These are phyloP conservation scores for Hydnomerulius pinastri DNA, from an alignment of 768 basidiomycete species.

Conservation along the genomic window DNA sequence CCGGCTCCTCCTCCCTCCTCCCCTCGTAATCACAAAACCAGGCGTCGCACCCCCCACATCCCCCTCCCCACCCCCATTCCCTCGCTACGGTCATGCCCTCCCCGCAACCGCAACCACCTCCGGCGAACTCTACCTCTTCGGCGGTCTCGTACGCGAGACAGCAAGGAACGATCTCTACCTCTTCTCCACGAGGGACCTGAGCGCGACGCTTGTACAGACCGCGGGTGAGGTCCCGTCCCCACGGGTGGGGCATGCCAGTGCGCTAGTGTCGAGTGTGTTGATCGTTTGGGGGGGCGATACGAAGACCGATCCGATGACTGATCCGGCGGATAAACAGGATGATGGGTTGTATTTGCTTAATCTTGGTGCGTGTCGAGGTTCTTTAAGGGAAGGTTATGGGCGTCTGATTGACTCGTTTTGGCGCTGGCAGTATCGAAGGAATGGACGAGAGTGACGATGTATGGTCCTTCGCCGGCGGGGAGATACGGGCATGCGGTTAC, in stretches of 20 bases:
- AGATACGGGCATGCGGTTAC: conserved; percentile 96
- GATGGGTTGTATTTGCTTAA: conserved; percentile 93
- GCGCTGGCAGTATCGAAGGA: conserved; percentile 75
- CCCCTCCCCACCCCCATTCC: conserved; percentile 88
- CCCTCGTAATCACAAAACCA: conserved; percentile 62
- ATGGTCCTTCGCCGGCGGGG: conserved; percentile 78
- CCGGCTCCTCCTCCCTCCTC: conserved; percentile 69
- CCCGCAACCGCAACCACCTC: conserved; percentile 73
- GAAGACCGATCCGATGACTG: conserved; percentile 67
- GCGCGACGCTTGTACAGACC: conserved; percentile 83
- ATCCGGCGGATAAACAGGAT: conserved; percentile 77
- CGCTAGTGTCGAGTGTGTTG: conserved; percentile 92
- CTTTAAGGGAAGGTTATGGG: no score
- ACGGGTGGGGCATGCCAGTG: conserved; percentile 95
- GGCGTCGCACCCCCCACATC: conserved; percentile 62
- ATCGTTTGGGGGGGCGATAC: conserved; percentile 99
- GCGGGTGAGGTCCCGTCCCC: conserved; percentile 86
- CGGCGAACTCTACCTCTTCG: conserved; percentile 95
- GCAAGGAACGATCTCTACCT: conserved; percentile 92
- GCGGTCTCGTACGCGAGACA: conserved; percentile 89
- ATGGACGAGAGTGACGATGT: conserved; percentile 87
- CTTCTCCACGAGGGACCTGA: conserved; percentile 78
- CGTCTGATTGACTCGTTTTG: conserved; percentile 1
- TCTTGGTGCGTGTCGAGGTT: conserved; percentile 80
- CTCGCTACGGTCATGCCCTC: conserved; percentile 93